A percentile compares a stretch with the other conserved stretches of the same genome.
Conservation (phyloP, 441 rosid species). For the Eutrema salsugineum region DNA sequence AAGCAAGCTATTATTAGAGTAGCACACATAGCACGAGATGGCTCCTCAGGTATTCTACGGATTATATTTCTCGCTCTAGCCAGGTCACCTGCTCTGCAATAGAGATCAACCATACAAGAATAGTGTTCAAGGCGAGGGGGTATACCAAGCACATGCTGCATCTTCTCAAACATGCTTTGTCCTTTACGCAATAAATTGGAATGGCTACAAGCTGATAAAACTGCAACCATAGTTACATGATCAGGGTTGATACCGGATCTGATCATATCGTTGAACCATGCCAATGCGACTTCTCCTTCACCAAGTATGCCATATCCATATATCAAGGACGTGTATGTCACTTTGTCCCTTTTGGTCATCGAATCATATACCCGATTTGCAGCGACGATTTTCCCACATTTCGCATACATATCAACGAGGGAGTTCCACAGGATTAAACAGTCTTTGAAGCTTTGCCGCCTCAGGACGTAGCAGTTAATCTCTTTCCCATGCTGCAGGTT, state of each 20-base stretch:
- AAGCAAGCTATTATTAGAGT: conserved; percentile 67
- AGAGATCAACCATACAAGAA: conserved; percentile 75
- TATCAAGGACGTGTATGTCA: conserved; percentile 79
- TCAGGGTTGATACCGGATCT: conserved; percentile 51
- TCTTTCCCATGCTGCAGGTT: conserved; percentile 71
- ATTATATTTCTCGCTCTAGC: conserved; percentile 50
- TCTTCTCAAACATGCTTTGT: conserved; percentile 45
- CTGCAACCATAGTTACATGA: conserved; percentile 69
- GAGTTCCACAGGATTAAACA: conserved; percentile 60
- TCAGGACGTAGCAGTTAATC: conserved; percentile 64
- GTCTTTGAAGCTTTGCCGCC: conserved; percentile 41
- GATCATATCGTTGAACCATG: conserved; percentile 55
- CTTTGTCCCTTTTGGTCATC: conserved; percentile 54
- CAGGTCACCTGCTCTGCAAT: conserved; percentile 65
- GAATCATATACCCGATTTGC: conserved; percentile 52
- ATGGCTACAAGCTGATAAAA: conserved; percentile 83
- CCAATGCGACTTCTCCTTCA: conserved; percentile 46
- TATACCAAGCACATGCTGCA: conserved; percentile 40
- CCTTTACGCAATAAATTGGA: conserved; percentile 58
- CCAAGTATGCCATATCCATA: conserved; percentile 67
- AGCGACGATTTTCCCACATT: conserved; percentile 49
- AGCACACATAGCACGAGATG: conserved; percentile 66
- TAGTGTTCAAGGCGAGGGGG: conserved; percentile 57
- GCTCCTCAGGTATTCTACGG: conserved; percentile 42
- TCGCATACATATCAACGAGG: conserved; percentile 75